These are phyloP conservation scores for Lablab purpureus DNA, from an alignment of 306 rosid species.

Conservation along the genomic window DNA sequence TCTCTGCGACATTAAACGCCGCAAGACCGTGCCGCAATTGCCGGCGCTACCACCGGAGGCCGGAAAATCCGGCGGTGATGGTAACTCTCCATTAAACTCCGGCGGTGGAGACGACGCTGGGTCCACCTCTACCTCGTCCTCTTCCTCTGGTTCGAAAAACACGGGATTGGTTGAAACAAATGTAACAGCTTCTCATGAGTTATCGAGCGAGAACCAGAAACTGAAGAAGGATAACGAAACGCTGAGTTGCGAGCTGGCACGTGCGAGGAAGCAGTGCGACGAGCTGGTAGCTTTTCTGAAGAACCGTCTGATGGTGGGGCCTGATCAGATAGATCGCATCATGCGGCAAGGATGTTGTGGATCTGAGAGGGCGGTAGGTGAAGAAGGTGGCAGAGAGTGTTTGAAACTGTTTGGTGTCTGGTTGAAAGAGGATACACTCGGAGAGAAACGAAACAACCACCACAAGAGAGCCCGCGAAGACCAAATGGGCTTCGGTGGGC, in stretches of 20 bases:
- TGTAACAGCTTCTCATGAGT: conserved; percentile 45
- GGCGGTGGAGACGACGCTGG: conserved; percentile 81
- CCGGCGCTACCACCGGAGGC: background rate
- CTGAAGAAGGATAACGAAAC: conserved; percentile 78
- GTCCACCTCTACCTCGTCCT: conserved; percentile 78
- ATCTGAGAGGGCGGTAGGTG: conserved; percentile 36
- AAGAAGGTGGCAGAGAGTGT: conserved; percentile 46
- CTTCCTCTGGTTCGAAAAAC: conserved; percentile 76
- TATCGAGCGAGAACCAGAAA: conserved; percentile 78
- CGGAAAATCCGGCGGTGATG: conserved; percentile 48
- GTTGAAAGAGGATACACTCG: conserved; percentile 57
- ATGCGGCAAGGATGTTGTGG: conserved; percentile 56
- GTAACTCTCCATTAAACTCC: conserved; percentile 60
- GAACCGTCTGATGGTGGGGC: conserved; percentile 65
- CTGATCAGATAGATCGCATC: conserved; percentile 74
- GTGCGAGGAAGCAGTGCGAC: conserved; percentile 80
- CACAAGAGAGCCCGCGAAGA: conserved; percentile 59
- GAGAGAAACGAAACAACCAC: conserved; percentile 30
- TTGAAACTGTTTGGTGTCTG: conserved; percentile 95
- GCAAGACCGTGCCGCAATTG: conserved; percentile 53
- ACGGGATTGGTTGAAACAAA: conserved; percentile 69
- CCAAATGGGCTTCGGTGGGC: conserved; percentile 55
- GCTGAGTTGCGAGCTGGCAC: conserved; percentile 70
- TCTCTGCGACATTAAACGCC: conserved; percentile 75
- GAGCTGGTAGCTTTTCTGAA: conserved; percentile 66